Conservation (phyloP, 768 basidiomycete genomes). For the Jaapia argillacea region DNA sequence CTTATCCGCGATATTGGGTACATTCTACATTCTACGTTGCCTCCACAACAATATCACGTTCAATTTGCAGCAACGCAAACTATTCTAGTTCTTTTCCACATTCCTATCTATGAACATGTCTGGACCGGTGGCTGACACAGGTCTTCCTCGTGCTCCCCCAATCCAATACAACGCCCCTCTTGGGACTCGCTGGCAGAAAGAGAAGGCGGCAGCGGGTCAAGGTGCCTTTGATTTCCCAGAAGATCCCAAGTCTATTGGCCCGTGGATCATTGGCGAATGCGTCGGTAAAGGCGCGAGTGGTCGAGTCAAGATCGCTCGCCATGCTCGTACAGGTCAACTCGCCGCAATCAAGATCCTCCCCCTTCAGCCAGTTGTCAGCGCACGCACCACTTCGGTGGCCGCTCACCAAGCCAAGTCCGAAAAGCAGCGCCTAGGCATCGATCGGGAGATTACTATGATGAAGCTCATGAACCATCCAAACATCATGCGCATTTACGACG, state of each 20-base stretch:
- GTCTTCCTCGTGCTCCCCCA: slow-evolving; percentile 64
- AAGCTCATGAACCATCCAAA: slow-evolving; percentile 98
- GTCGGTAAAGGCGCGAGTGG: slow-evolving; percentile 92
- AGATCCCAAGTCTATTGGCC: slow-evolving; percentile 81
- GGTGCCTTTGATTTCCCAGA: slow-evolving; percentile 73
- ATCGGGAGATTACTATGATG: slow-evolving; percentile 97
- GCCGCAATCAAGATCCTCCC: slow-evolving; percentile 96
- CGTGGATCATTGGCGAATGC: slow-evolving; percentile 90
- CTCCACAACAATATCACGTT: no score
- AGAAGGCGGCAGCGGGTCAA: slow-evolving; percentile 71
- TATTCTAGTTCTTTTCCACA: no score
- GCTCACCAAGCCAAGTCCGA: slow-evolving; percentile 65
- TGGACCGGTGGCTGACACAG: slow-evolving; percentile 29
- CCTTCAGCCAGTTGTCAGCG: slow-evolving; percentile 64
- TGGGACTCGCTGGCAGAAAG: slow-evolving; percentile 82
- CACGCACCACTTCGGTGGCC: slow-evolving; percentile 49
- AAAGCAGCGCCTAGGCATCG: slow-evolving; percentile 78
- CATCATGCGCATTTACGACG: slow-evolving; percentile 91
- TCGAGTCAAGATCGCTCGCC: slow-evolving; percentile 89
- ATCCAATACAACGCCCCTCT: slow-evolving; percentile 58
- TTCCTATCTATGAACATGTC: no score
- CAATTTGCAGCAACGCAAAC: no score
- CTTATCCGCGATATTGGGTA: no score
- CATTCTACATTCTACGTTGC: no score
- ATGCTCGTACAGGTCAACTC: slow-evolving; percentile 77